These are phyloP conservation scores for Venturia carpophila DNA, from an alignment of 2,329 filamentous ascomycete species.

Conservation along the genomic window DNA sequence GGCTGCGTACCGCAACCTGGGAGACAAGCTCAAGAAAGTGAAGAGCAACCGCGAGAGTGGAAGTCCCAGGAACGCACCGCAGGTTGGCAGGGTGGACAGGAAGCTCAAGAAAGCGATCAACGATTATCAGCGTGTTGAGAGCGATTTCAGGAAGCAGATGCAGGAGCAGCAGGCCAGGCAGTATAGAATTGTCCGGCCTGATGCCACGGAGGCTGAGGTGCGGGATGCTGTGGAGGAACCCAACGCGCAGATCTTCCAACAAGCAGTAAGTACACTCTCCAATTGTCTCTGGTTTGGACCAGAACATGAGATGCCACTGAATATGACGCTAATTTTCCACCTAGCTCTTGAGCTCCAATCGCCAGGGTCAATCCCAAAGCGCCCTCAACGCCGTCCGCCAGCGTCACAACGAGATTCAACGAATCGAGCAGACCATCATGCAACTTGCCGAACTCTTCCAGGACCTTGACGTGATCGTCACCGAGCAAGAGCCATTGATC, in stretches of 20 bases:
- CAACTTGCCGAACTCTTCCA: slow-evolving; percentile 83
- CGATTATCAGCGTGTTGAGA: slow-evolving; percentile 72
- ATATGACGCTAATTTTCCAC: slow-evolving; percentile 1
- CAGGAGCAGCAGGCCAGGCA: slow-evolving; percentile 81
- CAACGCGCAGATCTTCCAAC: slow-evolving; percentile 76
- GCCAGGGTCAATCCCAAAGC: slow-evolving; percentile 70
- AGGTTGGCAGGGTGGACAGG: slow-evolving; percentile 74
- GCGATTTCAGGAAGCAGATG: slow-evolving; percentile 69
- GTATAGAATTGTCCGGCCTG: slow-evolving; percentile 79
- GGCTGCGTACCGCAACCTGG: slow-evolving; percentile 70
- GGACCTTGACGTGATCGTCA: slow-evolving; percentile 76
- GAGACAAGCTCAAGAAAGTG: slow-evolving; percentile 69
- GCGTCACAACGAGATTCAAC: slow-evolving; percentile 78
- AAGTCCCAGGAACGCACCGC: slow-evolving; percentile 63
- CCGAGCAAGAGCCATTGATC: slow-evolving; percentile 77
- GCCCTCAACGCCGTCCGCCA: slow-evolving; percentile 73
- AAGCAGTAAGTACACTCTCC: slow-evolving; percentile 48
- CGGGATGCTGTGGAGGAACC: slow-evolving; percentile 65
- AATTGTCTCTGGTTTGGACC: neutral
- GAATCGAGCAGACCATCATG: slow-evolving; percentile 85
- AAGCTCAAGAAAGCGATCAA: slow-evolving; percentile 74
- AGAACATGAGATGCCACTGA: neutral
- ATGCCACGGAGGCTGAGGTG: slow-evolving; percentile 72
- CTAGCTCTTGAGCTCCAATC: slow-evolving; percentile 67
- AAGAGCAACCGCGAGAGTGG: slow-evolving; percentile 74